A percentile compares a stretch with the other conserved stretches of the same genome.
Conservation (phyloP, 345 rosid genomes). For the Brassica incana region DNA sequence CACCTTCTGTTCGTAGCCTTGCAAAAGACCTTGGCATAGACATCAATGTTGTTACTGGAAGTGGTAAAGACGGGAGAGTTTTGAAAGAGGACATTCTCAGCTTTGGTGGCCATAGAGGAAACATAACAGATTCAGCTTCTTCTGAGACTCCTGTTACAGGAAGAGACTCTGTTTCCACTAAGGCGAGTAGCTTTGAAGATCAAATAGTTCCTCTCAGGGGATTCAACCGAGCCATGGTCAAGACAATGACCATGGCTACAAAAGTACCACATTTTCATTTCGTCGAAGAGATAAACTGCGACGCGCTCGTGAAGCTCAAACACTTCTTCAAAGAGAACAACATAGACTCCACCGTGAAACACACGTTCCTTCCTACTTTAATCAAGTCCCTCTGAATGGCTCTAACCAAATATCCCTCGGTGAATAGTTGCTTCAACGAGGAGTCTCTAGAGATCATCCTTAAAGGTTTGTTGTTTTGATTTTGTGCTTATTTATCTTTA, state of each 20-base stretch:
- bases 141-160: constrained; percentile 27
- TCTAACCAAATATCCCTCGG: too few species aligned
- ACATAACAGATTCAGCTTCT: constrained; percentile 38
- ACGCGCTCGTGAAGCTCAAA: constrained; percentile 75
- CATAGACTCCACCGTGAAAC: constrained; percentile 61
- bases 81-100: constrained; percentile 74
- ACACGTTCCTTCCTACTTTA: too few species aligned
- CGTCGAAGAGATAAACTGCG: constrained; percentile 90
- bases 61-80: constrained; percentile 75
- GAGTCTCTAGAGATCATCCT: too few species aligned
- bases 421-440: too few species aligned
- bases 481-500: too few species aligned
- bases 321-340: constrained; percentile 66
- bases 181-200: constrained; percentile 41
- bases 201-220: constrained; percentile 75
- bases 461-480: too few species aligned
- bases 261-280: constrained; percentile 94
- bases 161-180: constrained; percentile 34
- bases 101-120: constrained; percentile 54
- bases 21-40: constrained; percentile 73
- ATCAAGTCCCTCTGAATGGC: too few species aligned
- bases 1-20: constrained; percentile 79
- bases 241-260: constrained; percentile 89
- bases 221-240: constrained; percentile 84
- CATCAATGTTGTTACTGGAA: constrained; percentile 59